Evolutionary conservation across 768 basidiomycete genomes (phyloP), one percentile per base, ranked within the genome.

Genomic region (Rhodotorula babjevae): DNA sequence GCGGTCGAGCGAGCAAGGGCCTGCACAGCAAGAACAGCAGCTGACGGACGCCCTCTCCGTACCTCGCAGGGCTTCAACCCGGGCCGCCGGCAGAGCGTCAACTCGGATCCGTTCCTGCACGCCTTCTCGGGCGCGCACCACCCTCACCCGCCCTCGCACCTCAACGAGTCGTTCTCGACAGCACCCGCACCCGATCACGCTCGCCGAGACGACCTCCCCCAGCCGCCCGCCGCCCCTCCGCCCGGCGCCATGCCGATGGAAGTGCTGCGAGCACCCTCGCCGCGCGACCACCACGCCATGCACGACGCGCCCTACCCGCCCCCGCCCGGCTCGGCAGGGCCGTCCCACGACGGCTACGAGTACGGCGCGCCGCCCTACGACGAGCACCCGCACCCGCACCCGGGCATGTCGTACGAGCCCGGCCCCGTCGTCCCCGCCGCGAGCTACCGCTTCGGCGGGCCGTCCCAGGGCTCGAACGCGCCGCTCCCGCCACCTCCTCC

Each of bases 81-180:
- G 42, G 33, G 56, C 55, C n/a, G 53, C 0, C 52, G 74, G 12
- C 65, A 69, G 44, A 70, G 68, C 0, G 67, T 72, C 65, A 76
- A 72, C 52, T 72, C 71, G 44, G 74, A 76, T 27, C 74, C 74
- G 1, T 55, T 72, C 71, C 63, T 76, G 0, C 74, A 76, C 74
- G 74, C 74, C 52, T 76, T 70, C 68, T 63, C 71, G 9, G 55
- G 56, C 21, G 56, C 29, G 23, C n/a, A 31, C 16, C 42, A 16
- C 5, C 19, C n/a, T 29, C 19, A 53, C 1, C 63, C 50, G 21
- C 27, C 50, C 19, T 52, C 50, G 23, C 18, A 52, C 21, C 50
- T 12, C 23, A 9, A 25, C 50, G 50, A 52, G 14, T 52, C 50
- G 50, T 52, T 16, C 50, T 36, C 36, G 36, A 4, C 36, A 4